Evolutionary conservation across 1,284 basidiomycete genomes (phyloP).

Genomic region (Pseudozyma sp.): DNA sequence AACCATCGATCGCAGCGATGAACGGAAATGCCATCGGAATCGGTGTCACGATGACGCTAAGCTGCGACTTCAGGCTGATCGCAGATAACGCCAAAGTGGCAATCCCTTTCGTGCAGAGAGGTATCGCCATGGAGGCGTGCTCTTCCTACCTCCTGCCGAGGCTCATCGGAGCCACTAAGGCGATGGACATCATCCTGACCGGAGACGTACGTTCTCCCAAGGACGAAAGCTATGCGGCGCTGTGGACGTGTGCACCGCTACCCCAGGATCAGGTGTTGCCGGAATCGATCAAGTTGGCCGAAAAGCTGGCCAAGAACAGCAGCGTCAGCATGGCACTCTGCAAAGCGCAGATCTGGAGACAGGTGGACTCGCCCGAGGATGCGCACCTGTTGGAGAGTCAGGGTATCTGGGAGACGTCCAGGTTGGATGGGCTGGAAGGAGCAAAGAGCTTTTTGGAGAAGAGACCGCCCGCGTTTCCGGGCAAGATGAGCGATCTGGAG

Average conservation of each 20-base stretch:
- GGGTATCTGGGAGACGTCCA: conserved; percentile 44
- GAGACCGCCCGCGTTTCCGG: conserved; percentile 40
- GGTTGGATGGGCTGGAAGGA: conserved; percentile 53
- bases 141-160: conserved; percentile 51
- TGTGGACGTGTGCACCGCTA: conserved; percentile 39
- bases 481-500: conserved; percentile 48
- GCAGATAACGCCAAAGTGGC: conserved; percentile 53
- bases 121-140: conserved; percentile 58
- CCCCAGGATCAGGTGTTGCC: conserved; percentile 43
- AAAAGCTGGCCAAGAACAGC: conserved; percentile 51
- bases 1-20: conserved; percentile 56
- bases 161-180: conserved; percentile 51
- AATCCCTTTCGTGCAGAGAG: conserved; percentile 58
- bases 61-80: conserved; percentile 48
- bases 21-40: conserved; percentile 62
- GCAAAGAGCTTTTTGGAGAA: conserved; percentile 56
- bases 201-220: conserved; percentile 47
- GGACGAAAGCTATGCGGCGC: conserved; percentile 22
- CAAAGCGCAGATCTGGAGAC: conserved; percentile 55
- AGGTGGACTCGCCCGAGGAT: conserved; percentile 45
- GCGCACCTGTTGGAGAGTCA: conserved; percentile 55
- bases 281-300: conserved; percentile 40
- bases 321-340: conserved; percentile 54
- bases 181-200: conserved; percentile 54
- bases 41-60: conserved; percentile 55